phyloP scores from a whole-genome alignment of 2,329 filamentous ascomycete genomes.

The Cladobotryum protrusum region DNA sequence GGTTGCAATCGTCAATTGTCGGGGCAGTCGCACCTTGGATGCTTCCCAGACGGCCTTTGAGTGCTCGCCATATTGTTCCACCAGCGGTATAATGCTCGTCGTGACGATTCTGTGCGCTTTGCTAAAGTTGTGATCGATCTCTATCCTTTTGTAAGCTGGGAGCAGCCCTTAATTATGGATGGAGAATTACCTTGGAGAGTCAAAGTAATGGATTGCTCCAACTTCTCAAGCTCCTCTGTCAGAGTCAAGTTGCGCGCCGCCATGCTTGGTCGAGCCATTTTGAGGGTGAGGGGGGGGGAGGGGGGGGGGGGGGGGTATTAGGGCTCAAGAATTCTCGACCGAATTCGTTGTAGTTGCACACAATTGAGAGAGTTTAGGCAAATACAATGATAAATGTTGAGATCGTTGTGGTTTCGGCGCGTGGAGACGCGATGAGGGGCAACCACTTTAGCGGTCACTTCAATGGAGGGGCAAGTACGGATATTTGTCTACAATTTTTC shows the following conservation, averaged over 20 bases:
- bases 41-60: constrained; percentile 94
- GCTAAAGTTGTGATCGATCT: constrained; percentile 98
- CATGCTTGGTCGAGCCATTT: constrained; percentile 45
- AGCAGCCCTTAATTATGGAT: not conserved
- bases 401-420: constrained; percentile 9
- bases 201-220: constrained; percentile 94
- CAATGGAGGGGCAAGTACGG: constrained; percentile 8
- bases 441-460: constrained; percentile 6
- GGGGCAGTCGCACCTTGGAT: constrained; percentile 60
- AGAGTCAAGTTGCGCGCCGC: constrained; percentile 61
- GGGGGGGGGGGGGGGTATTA: no score
- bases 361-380: not conserved
- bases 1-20: not conserved
- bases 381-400: not conserved
- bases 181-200: constrained; percentile 74
- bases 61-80: constrained; percentile 92
- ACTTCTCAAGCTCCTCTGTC: constrained; percentile 89
- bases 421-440: constrained; percentile 31
- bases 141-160: constrained; percentile 37
- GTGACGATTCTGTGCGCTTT: constrained; percentile 95
- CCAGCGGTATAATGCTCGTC: constrained; percentile 81
- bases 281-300: constrained; percentile 5
- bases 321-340: not conserved
- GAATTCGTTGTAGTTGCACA: not conserved
- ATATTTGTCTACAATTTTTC: constrained; percentile 1